Conservation (phyloP, 257 asterid genomes). For the Paulownia fortunei region DNA sequence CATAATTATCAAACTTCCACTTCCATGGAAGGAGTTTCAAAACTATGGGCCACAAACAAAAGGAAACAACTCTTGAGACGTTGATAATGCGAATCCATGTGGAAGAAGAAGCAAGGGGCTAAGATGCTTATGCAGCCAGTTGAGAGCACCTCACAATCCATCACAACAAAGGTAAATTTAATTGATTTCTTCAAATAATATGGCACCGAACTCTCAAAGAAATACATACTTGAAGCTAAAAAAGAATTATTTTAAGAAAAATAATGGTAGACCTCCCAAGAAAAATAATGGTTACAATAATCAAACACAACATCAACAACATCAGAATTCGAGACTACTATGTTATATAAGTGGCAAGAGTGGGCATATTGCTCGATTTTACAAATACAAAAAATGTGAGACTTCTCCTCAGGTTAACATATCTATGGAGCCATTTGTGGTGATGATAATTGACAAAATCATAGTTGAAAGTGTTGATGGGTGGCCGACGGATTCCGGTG, state of each 20-base stretch:
- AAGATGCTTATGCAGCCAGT: neutral
- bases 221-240: neutral
- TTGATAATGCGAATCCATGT: neutral
- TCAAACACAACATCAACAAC: neutral
- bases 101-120: neutral
- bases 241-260: neutral
- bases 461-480: neutral
- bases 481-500: neutral
- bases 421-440: neutral
- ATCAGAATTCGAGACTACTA: neutral
- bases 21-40: neutral
- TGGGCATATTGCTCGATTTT: neutral
- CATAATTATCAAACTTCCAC: neutral
- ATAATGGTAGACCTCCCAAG: neutral
- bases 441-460: neutral
- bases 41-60: neutral
- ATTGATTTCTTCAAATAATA: neutral
- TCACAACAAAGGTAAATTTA: neutral
- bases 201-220: neutral
- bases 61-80: neutral
- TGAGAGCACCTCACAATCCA: neutral
- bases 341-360: neutral
- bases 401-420: neutral
- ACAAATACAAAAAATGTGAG: neutral
- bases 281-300: neutral